Percentiles rank a stretch among this genome's conserved stretches.
Conservation (phyloP, 306 rosid species). For the Psophocarpus tetragonolobus region DNA sequence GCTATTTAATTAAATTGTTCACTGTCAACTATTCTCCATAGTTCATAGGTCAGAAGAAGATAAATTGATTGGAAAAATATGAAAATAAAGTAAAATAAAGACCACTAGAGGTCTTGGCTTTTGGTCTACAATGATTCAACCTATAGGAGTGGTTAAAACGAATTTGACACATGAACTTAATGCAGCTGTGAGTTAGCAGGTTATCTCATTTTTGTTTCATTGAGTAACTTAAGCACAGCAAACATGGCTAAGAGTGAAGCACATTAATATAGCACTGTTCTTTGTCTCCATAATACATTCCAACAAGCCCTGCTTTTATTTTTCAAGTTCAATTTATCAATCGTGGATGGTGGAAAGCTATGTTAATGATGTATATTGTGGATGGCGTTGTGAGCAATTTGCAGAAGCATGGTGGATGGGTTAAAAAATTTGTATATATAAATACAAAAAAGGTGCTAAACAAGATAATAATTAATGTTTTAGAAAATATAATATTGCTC, state of each 20-base stretch:
- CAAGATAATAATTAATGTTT: too few species aligned
- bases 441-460: background rate
- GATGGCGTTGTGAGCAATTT: background rate
- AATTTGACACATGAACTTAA: background rate
- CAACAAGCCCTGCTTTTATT: background rate
- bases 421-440: background rate
- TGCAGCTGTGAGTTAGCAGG: background rate
- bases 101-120: background rate
- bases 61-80: background rate
- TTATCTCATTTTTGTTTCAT: background rate
- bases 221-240: background rate
- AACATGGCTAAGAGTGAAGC: background rate
- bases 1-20: slow-evolving; percentile 16
- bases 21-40: background rate
- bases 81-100: background rate
- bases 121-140: background rate
- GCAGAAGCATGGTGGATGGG: background rate
- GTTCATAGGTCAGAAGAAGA: background rate
- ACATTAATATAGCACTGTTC: background rate
- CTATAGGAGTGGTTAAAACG: background rate
- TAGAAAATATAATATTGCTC: too few species aligned
- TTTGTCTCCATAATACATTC: background rate
- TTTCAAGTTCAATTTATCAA: background rate
- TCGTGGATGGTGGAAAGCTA: background rate
- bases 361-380: too few species aligned